These are phyloP conservation scores for Arthrinium puccinioides DNA, from an alignment of 2,329 filamentous ascomycete genomes.

Conservation along the genomic window DNA sequence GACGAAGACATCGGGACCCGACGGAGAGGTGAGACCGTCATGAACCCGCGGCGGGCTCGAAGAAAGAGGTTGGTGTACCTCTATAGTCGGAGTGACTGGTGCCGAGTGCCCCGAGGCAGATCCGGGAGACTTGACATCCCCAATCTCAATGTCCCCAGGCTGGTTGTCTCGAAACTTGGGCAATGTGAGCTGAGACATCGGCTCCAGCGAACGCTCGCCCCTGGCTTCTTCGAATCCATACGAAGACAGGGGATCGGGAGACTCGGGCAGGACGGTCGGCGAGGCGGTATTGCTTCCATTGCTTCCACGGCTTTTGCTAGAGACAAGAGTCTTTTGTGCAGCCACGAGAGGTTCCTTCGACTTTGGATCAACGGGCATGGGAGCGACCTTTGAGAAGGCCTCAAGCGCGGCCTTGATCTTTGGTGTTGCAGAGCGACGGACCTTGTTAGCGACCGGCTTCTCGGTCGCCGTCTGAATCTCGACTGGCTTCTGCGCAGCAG, in stretches of 20 bases:
- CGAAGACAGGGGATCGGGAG: not conserved
- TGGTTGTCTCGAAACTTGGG: no score
- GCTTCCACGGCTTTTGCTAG: no score
- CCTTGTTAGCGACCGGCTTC: not conserved
- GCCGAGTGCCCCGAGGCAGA: not conserved
- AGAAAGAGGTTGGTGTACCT: not conserved
- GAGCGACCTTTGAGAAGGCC: not conserved
- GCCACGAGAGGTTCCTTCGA: not conserved
- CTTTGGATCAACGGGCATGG: not conserved
- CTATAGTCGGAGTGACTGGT: not conserved
- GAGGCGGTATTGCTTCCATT: no score
- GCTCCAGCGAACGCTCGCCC: not conserved
- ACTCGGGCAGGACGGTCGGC: not conserved
- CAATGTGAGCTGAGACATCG: not conserved
- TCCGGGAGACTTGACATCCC: not conserved
- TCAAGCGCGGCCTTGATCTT: not conserved
- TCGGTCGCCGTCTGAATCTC: not conserved
- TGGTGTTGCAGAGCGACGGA: not conserved
- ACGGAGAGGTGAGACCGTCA: not conserved
- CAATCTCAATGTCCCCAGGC: no score
- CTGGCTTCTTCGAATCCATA: not conserved
- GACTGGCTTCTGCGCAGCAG: conserved; percentile 13
- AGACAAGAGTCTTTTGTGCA: no score
- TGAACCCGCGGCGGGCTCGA: no score
- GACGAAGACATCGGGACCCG: conserved; percentile 37